Evolutionary conservation across 805 yeast genomes (phyloP).

Genomic region (Spathaspora arborariae): DNA sequence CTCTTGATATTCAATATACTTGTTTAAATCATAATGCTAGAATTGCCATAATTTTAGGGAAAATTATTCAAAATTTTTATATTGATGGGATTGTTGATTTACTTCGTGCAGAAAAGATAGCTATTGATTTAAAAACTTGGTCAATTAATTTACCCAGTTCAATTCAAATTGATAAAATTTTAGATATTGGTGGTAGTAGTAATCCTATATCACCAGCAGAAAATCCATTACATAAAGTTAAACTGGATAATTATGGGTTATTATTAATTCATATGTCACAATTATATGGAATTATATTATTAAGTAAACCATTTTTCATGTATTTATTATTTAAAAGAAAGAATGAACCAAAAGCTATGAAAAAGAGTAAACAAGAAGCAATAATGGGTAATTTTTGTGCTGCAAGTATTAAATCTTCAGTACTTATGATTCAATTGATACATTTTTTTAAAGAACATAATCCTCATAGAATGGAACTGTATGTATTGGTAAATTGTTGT

Average conservation of each 20-base stretch:
- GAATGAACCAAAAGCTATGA: neutral
- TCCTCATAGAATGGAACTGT: constrained; percentile 34
- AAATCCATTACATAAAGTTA: neutral
- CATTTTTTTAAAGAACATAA: constrained; percentile 21
- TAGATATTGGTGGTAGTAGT: constrained; percentile 1
- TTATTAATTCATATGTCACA: constrained; percentile 31
- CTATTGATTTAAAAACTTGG: constrained; percentile 29
- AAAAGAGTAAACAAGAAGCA: constrained; percentile 8
- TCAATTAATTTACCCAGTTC: constrained; percentile 26
- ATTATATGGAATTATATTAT: constrained; percentile 29
- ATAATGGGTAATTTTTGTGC: constrained; percentile 24
- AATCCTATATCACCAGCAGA: neutral
- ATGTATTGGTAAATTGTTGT: constrained; percentile 25
- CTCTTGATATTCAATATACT: constrained; percentile 10
- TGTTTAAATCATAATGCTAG: constrained; percentile 23
- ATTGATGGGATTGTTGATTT: constrained; percentile 23
- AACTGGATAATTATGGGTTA: constrained; percentile 15
- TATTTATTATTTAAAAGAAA: constrained; percentile 17
- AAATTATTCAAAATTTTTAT: constrained; percentile 27
- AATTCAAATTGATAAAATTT: constrained; percentile 19
- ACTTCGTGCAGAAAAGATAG: constrained; percentile 25
- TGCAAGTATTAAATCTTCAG: constrained; percentile 33
- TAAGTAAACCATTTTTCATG: constrained; percentile 39
- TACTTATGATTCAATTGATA: constrained; percentile 29
- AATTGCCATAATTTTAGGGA: constrained; percentile 24